Conservation (phyloP, 73 alveolate species). For the Stentor roeselii region DNA sequence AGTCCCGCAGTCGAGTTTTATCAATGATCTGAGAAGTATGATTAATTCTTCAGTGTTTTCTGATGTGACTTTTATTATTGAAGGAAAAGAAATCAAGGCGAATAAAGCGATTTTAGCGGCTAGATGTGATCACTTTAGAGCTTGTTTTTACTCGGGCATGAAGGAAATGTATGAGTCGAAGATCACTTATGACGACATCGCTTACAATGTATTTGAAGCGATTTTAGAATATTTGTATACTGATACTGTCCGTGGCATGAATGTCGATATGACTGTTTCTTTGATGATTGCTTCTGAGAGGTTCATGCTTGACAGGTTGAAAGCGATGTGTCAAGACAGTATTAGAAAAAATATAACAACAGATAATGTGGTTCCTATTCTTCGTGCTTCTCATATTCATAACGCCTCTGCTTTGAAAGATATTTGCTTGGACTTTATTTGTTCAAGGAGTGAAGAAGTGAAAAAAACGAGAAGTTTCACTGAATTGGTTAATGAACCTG, state of each 20-base stretch:
- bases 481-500: constrained; percentile 17
- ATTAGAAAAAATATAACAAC: constrained; percentile 42
- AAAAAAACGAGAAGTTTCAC: not conserved
- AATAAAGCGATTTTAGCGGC: constrained; percentile 45
- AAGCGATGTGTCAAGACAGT: constrained; percentile 56
- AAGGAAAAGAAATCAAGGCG: constrained; percentile 28
- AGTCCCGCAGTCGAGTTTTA: constrained; percentile 31
- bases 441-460: not conserved
- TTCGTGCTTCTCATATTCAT: constrained; percentile 17
- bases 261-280: constrained; percentile 43
- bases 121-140: constrained; percentile 51
- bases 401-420: constrained; percentile 15
- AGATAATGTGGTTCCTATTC: constrained; percentile 23
- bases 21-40: constrained; percentile 32
- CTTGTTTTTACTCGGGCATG: constrained; percentile 53
- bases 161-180: constrained; percentile 25
- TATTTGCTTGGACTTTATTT: constrained; percentile 18
- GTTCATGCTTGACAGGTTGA: constrained; percentile 70
- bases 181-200: not conserved
- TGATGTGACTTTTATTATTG: constrained; percentile 32
- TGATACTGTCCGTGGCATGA: constrained; percentile 40
- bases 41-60: constrained; percentile 37
- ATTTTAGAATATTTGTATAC: constrained; percentile 34
- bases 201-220: constrained; percentile 27
- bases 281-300: constrained; percentile 74